phyloP scores from a whole-genome alignment of 106 monocot genomes.

The Dioscorea zingiberensis region DNA sequence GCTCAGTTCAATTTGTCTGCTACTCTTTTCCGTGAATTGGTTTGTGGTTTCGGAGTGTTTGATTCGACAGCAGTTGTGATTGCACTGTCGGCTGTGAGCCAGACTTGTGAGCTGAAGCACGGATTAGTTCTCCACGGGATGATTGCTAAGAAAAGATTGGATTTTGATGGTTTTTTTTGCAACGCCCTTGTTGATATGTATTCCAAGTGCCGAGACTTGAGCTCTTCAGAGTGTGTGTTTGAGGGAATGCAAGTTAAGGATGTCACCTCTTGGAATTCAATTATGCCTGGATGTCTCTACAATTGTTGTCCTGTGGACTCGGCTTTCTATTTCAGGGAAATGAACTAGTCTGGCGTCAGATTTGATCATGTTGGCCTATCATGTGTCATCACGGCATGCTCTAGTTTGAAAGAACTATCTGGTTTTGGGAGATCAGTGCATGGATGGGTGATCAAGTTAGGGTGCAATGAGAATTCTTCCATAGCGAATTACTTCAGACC shows the following conservation, averaged over 20 bases:
- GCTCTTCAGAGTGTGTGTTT: slow-evolving; percentile 34
- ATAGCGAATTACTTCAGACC: slow-evolving; percentile 38
- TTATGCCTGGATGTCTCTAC: slow-evolving; percentile 43
- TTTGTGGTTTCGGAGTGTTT: slow-evolving; percentile 16
- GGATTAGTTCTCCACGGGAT: slow-evolving; percentile 39
- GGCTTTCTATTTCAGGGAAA: slow-evolving; percentile 29
- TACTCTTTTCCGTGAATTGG: slow-evolving; percentile 28
- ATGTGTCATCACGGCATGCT: slow-evolving; percentile 35
- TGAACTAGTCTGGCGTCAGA: slow-evolving; percentile 13
- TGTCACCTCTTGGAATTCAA: slow-evolving; percentile 49
- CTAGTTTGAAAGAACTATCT: slow-evolving; percentile 12
- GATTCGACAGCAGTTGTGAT: slow-evolving; percentile 41
- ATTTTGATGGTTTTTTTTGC: slow-evolving; percentile 14
- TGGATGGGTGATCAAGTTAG: slow-evolving; percentile 27
- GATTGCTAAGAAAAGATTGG: slow-evolving; percentile 21
- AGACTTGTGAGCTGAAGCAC: slow-evolving; percentile 14
- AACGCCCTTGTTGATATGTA: slow-evolving; percentile 66
- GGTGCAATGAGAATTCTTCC: slow-evolving; percentile 22
- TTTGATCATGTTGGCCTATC: slow-evolving; percentile 54
- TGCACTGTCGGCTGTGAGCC: slow-evolving; percentile 36
- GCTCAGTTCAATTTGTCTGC: slow-evolving; percentile 9
- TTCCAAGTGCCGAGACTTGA: slow-evolving; percentile 42
- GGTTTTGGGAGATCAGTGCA: slow-evolving; percentile 38
- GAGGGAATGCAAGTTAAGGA: slow-evolving; percentile 32
- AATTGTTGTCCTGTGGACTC: slow-evolving; percentile 22